Percentiles rank a stretch among this genome's conserved stretches.
phyloP scores from a whole-genome alignment of 257 asterid species.

The Solanum gandarillasii region DNA sequence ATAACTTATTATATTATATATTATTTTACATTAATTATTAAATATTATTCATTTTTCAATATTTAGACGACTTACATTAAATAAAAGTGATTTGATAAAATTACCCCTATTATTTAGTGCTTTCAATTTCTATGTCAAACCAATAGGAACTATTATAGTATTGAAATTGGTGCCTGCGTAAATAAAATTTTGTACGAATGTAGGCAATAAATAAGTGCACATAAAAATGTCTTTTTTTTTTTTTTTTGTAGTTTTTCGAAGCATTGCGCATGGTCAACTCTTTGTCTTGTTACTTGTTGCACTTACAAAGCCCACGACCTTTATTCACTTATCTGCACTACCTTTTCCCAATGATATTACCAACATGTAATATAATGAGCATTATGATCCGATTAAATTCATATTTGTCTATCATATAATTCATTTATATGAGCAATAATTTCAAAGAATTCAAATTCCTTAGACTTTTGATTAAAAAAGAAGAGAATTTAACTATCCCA shows the following conservation, averaged over 20 bases:
- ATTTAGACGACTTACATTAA: too few species aligned
- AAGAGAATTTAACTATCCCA: accelerated
- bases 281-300: background rate
- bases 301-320: background rate
- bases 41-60: too few species aligned
- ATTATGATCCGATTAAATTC: background rate
- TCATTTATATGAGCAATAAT: accelerated
- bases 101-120: too few species aligned
- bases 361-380: background rate
- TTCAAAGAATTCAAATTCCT: accelerated
- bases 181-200: background rate
- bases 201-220: background rate
- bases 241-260: background rate
- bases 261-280: background rate
- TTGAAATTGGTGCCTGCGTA: background rate
- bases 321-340: background rate
- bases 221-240: background rate
- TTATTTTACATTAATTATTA: too few species aligned
- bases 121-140: too few species aligned
- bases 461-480: accelerated
- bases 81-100: too few species aligned
- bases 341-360: background rate
- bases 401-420: accelerated
- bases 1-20: too few species aligned
- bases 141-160: too few species aligned